phyloP scores from a whole-genome alignment of 2,329 filamentous ascomycete genomes.

The Paecilomyces niveus region DNA sequence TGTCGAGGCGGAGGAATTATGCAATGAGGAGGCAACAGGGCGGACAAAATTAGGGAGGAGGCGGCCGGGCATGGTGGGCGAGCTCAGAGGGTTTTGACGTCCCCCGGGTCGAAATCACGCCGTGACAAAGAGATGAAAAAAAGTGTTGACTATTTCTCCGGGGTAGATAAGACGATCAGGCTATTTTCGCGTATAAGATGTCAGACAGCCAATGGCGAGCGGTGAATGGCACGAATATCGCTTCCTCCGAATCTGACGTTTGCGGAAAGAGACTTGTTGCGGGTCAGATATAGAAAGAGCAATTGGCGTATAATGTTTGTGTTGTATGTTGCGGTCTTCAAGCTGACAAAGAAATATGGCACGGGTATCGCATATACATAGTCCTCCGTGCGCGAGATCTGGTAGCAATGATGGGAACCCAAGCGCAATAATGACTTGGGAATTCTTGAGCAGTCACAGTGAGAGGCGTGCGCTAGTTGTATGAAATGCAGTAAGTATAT shows the following conservation, averaged over 20 bases:
- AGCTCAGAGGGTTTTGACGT: background rate
- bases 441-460: background rate
- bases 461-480: background rate
- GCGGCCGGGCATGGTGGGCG: constrained; percentile 30
- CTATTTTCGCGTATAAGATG: background rate
- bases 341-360: background rate
- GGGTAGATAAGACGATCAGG: background rate
- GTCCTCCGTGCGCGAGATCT: background rate
- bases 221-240: background rate
- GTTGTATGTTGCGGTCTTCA: background rate
- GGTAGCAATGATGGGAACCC: background rate
- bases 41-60: constrained; percentile 34
- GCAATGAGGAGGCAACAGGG: constrained; percentile 21
- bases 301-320: background rate
- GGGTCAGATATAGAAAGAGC: background rate
- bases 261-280: background rate
- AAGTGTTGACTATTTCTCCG: background rate
- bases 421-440: background rate
- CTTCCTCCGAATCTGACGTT: background rate
- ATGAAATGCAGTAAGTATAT: background rate
- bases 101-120: background rate
- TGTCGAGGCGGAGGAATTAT: constrained; percentile 19
- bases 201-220: background rate
- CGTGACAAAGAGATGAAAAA: background rate
- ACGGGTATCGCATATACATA: background rate